These are phyloP conservation scores for Cryphonectria naterciae DNA, from an alignment of 2,329 filamentous ascomycete genomes.

Conservation along the genomic window DNA sequence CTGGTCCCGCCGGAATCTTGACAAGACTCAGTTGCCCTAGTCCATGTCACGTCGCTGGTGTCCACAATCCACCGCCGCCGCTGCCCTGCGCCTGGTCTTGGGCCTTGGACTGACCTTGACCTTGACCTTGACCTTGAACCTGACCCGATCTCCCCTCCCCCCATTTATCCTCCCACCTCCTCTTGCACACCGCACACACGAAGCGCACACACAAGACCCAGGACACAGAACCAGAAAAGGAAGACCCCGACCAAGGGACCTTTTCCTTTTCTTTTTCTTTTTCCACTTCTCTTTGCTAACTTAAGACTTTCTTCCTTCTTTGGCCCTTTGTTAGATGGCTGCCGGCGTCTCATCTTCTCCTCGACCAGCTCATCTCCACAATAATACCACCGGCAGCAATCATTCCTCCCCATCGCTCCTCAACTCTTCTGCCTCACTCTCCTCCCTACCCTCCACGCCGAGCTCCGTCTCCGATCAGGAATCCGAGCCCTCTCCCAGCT, in stretches of 20 bases:
- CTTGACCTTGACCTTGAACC: slow-evolving; percentile 14
- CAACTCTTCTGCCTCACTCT: slow-evolving; percentile 16
- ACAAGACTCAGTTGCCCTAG: slow-evolving; percentile 11
- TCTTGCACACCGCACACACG: slow-evolving; percentile 4
- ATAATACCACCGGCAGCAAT: slow-evolving; percentile 28
- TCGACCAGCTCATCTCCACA: slow-evolving; percentile 28
- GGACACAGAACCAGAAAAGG: slow-evolving; percentile 15
- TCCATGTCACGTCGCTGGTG: slow-evolving; percentile 16
- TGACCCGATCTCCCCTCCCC: slow-evolving; percentile 13
- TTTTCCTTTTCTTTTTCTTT: slow-evolving; percentile 12
- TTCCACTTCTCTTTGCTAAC: slow-evolving; percentile 23
- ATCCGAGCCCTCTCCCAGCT: slow-evolving; percentile 15
- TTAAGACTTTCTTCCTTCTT: slow-evolving; percentile 4
- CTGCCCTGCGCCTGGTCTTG: slow-evolving; percentile 14
- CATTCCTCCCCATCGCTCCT: slow-evolving; percentile 4
- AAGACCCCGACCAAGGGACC: not conserved
- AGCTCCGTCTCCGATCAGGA: slow-evolving; percentile 11
- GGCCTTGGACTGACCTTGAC: not conserved
- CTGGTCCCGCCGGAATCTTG: not conserved
- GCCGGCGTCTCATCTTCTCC: slow-evolving; percentile 31
- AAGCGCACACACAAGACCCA: slow-evolving; percentile 1
- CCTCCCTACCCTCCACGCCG: slow-evolving; percentile 2
- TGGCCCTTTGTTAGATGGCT: slow-evolving; percentile 31
- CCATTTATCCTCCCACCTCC: slow-evolving; percentile 14
- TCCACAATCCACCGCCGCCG: slow-evolving; percentile 9